Percentiles rank a stretch among this genome's conserved stretches.
Evolutionary conservation across 2,329 filamentous ascomycete species (phyloP).

Genomic region (Ramularia collo-cygni): DNA sequence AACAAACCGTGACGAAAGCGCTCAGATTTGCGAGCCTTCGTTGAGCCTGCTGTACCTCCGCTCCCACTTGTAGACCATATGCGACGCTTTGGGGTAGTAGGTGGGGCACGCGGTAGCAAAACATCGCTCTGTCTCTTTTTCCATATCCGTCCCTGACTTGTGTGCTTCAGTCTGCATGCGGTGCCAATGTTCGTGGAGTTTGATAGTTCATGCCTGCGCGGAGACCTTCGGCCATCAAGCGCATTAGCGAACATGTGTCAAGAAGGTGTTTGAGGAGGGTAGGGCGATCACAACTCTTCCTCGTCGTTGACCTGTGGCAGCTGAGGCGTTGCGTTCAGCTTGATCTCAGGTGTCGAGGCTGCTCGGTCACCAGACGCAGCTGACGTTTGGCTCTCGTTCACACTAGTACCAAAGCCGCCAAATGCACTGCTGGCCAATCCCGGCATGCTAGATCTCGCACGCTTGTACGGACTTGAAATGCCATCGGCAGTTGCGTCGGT

Average conservation of each 20-base stretch:
- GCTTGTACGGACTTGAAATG: constrained; percentile 68
- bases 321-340: constrained; percentile 12
- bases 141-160: no score
- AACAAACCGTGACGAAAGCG: no score
- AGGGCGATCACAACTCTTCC: constrained; percentile 38
- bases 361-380: constrained; percentile 25
- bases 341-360: constrained; percentile 24
- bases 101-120: no score
- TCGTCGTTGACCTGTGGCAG: constrained; percentile 39
- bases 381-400: constrained; percentile 7
- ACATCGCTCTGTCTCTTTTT: no score
- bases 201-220: no score
- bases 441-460: constrained; percentile 58
- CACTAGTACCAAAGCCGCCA: constrained; percentile 11
- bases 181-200: no score
- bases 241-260: constrained; percentile 2
- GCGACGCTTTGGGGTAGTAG: no score
- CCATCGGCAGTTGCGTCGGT: constrained; percentile 40
- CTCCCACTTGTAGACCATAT: no score
- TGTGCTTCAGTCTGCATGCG: no score
- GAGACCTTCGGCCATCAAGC: no score
- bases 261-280: background rate
- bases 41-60: no score
- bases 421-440: constrained; percentile 24
- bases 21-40: no score